phyloP scores from a whole-genome alignment of 805 yeast species.

The Cyberlindnera mycetangii region DNA sequence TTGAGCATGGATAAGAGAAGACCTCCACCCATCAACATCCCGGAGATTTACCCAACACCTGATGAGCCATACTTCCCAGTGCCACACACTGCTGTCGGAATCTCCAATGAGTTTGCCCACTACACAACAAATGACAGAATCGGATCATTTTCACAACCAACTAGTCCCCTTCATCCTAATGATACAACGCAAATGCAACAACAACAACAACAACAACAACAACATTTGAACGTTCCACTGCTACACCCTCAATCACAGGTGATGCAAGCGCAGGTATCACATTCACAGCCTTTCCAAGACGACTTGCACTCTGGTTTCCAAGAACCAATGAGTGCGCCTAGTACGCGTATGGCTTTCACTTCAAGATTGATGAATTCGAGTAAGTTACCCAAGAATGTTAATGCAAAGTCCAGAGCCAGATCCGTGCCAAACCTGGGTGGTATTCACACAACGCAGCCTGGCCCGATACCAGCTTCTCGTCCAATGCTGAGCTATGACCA shows the following conservation, averaged over 20 bases:
- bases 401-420: slow-evolving; percentile 13
- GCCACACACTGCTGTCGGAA: slow-evolving; percentile 5
- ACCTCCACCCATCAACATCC: slow-evolving; percentile 8
- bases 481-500: slow-evolving; percentile 26
- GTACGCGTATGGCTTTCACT: neutral
- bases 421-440: slow-evolving; percentile 17
- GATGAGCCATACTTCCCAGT: slow-evolving; percentile 13
- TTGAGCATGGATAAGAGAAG: slow-evolving; percentile 8
- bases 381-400: slow-evolving; percentile 5
- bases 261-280: neutral
- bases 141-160: slow-evolving; percentile 8
- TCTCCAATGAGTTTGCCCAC: slow-evolving; percentile 7
- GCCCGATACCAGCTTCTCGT: slow-evolving; percentile 33
- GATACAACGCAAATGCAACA: neutral
- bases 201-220: neutral
- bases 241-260: neutral
- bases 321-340: neutral
- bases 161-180: slow-evolving; percentile 5
- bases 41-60: slow-evolving; percentile 16
- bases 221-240: too few relatives aligned
- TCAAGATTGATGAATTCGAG: neutral
- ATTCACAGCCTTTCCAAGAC: neutral
- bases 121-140: slow-evolving; percentile 5
- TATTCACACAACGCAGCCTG: slow-evolving; percentile 29
- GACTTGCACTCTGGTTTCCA: neutral